Base-by-base conservation (phyloP, 2,329 filamentous ascomycete genomes). In the Colletotrichum orbiculare region DNA sequence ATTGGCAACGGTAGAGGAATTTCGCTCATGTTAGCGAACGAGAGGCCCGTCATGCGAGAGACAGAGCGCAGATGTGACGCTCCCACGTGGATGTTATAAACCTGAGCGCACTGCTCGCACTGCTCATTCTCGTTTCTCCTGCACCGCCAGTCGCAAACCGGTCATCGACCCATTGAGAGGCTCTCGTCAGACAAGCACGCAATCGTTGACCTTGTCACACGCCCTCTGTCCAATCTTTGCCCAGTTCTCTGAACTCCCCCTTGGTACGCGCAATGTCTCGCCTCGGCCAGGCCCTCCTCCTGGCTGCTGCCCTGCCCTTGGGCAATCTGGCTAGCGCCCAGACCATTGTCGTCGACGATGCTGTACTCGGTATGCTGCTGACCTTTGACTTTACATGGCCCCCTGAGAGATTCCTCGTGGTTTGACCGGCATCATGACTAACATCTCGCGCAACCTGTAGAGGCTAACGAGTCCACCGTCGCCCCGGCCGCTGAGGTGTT, bases 41-140 rank as follows among this genome's bases (percentile, higher is more conserved):
- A 38, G 10, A 25, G 12, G 56, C 46, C 5, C 45, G 13, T 11
- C 38, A 17, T 46, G 42, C 25, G 54, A 25, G 41, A 15, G 11
- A 12, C 11, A 41, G 38, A 17, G 42, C 35, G 13, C 15, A 42
- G 57, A 54, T 60, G 42, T 49, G n/a, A 54, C 42, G 48, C 42
- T 54, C 15, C 57, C 57, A 54, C 49, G 57, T 54, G 57, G 49
- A 54, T 34, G 49, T 54, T 60, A 60, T 54, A 54, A 60, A 41
- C 25, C 57, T 17, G 33, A 33, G 34, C n/a, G 35, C 34, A 37
- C 48, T 54, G 41, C 57, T 54, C 48, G 41, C 46, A 2, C 0
- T 46, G 39, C 41, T 33, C 15, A 2, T 10, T 8, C 6, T 43
- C 17, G 45, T 35, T 53, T 41, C 56, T 37, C 15, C 49, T 35